Base-by-base conservation (phyloP, 2,329 filamentous ascomycete genomes). In the Metarhizium sp. region DNA sequence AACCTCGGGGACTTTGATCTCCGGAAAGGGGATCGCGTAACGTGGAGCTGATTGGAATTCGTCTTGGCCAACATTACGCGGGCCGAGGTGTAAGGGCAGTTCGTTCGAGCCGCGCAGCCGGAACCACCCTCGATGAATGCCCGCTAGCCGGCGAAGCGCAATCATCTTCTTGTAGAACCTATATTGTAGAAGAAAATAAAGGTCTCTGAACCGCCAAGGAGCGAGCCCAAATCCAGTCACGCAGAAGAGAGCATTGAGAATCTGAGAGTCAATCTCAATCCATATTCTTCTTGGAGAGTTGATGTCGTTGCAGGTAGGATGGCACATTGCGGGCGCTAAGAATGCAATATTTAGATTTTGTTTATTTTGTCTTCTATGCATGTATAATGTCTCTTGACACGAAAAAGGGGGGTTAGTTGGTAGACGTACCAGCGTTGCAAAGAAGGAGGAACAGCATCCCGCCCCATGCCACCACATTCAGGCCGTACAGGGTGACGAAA, bases 401-500 rank as follows among this genome's bases (percentile, higher is more conserved):
- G 5, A 25, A 25, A 25, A 25, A 4, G 25, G 25, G 25, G 25
- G 25, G 25, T 4, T 4, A 4, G 25, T 25, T 4, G 25, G 25
- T 25, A 4, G 3, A 25, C 25, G 25, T 57, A 66, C 64, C 54
- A n/a, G 79, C 89, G 63, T 90, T 89, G 74, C 85, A 87, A 29
- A 95, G 81, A 2, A 96, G 76, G 18, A 95, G 75, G 71, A 95
- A 95, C 36, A 95, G 78, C 90, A 95, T 95, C 56, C 87, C 90
- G 52, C 90, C 90, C 90, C 90, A 95, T 0, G 88, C 91, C 8
- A 95, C 82, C 18, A 95, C 80, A 60, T 92, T 92, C 55, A 94
- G 78, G 13, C 86, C 84, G 69, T 95, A 95, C 6, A 95, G 68
- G 2, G 85, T 87, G 46, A 92, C 81, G 54, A 89, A 73, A 66